Percentiles rank a stretch among this genome's conserved stretches.
Conservation (phyloP, 2,329 filamentous ascomycete genomes). For the Drechslerella coelobrocha region DNA sequence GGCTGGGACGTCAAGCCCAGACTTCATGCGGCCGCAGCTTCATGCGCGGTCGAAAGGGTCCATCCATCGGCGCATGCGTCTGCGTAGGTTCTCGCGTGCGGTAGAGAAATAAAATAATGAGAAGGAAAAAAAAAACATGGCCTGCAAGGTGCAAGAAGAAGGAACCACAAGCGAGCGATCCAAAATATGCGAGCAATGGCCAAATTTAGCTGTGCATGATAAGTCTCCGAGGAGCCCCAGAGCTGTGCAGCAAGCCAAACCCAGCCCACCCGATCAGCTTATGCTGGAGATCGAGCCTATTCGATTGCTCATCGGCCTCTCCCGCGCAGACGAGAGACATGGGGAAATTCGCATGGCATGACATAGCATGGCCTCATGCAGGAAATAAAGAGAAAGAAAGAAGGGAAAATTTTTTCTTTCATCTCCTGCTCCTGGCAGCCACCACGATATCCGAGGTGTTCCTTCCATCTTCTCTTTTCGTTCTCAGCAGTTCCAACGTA, state of each 20-base stretch:
- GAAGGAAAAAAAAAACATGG: too few species aligned
- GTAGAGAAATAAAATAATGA: too few species aligned
- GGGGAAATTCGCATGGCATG: conserved; percentile 23
- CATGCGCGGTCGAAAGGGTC: conserved; percentile 22
- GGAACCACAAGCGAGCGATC: conserved; percentile 48
- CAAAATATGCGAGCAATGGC: conserved; percentile 34
- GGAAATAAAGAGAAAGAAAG: conserved; percentile 7
- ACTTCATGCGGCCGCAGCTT: conserved; percentile 39
- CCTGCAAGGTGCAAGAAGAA: conserved; percentile 42
- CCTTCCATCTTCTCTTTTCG: conserved; percentile 9
- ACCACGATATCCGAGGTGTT: conserved; percentile 35
- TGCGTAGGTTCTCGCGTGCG: conserved; percentile 22
- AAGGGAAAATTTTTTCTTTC: conserved; percentile 5
- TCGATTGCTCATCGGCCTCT: conserved; percentile 39
- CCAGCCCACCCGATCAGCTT: conserved; percentile 10
- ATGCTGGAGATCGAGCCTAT: conserved; percentile 25
- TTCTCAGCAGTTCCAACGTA: conserved; percentile 19
- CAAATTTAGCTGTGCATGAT: conserved; percentile 50
- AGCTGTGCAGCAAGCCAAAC: too few species aligned
- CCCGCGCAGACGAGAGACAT: conserved; percentile 48
- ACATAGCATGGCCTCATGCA: conserved; percentile 18
- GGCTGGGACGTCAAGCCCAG: conserved; percentile 21
- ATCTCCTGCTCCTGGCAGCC: neutral
- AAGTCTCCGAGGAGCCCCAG: conserved; percentile 26
- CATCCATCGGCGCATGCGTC: conserved; percentile 20